Evolutionary conservation across 148 eudicot species (phyloP), one percentile per base, ranked within the genome.

Genomic region (Chenopodium berlandieri): DNA sequence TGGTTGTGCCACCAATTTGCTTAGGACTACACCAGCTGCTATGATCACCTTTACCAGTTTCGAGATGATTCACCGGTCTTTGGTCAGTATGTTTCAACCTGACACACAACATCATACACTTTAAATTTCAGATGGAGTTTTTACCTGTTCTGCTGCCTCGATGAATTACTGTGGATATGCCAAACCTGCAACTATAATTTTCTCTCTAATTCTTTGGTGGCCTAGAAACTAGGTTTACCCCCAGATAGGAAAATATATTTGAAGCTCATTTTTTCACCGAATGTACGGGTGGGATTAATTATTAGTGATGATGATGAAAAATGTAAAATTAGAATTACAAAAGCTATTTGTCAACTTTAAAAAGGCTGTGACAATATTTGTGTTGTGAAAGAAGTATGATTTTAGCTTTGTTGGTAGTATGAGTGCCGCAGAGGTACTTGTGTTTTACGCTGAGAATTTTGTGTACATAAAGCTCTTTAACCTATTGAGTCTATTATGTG

Each of bases 11-110:
- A 96, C 92, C 73, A 96, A 96, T 84, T 81, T 96, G 82, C 80
- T 96, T 74, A 87, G 99, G 88, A 92, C 99, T 7, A 96, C 98
- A 77, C 99, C 99, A 37, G 97, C 98, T 78, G 98, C 98, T 76
- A 94, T 94, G 73, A 96, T 94, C 78, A 96, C 99, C 71, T 94
- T 96, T 81, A 96, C 98, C 81, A 96, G 99, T 89, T 96, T 94
- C 80, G 99, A 96, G 88, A 94, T 94, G 98, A 92, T 96, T 80
- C 97, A 96, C 81, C 95, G 97, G 30, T 94, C 86, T 87, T 90
- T 92, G 65, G 87, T 91, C 67, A 86, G 85, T 70, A 34, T 75
- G 13, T 82, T 88, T 79, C 85, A 93, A 58, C 87, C 93, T 11
- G 95, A 90, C 73, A 85, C 89, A 4, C 97, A 87, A 8, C 86